Percentiles rank a stretch among this genome's conserved stretches.
Conservation (phyloP, 345 rosid species). For the Rhodamnia rubescens region DNA sequence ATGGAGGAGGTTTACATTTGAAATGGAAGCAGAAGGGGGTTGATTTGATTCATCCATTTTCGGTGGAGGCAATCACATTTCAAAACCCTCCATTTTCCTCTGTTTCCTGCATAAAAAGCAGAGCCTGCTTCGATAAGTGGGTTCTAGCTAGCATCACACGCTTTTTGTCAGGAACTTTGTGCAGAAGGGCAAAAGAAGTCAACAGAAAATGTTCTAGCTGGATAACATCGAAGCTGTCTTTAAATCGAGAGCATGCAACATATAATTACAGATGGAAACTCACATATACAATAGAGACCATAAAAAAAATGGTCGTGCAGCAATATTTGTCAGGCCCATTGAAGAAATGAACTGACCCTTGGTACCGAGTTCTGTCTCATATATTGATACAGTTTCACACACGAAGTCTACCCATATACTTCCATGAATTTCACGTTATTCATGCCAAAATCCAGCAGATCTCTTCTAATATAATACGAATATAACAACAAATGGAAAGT, state of each 20-base stretch:
- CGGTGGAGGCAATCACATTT: constrained; percentile 16
- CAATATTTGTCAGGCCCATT: not conserved
- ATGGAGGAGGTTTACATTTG: not conserved
- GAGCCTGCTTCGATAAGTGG: constrained; percentile 13
- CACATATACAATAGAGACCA: not conserved
- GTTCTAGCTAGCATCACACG: constrained; percentile 22
- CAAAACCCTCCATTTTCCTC: not conserved
- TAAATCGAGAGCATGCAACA: not conserved
- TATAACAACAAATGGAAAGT: not conserved
- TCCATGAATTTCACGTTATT: not conserved
- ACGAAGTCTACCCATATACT: not conserved
- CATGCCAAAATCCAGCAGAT: not conserved
- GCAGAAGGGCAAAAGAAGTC: not conserved
- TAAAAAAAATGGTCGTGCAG: not conserved
- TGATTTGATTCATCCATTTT: not conserved
- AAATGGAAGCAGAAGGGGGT: not conserved
- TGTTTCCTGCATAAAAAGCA: constrained; percentile 26
- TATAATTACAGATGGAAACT: not conserved
- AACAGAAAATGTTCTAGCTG: not conserved
- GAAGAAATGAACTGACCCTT: not conserved
- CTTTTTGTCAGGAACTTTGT: not conserved
- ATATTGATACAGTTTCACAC: not conserved
- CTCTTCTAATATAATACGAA: not conserved
- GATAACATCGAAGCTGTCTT: not conserved
- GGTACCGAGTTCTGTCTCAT: not conserved